Evolutionary conservation across 2,329 filamentous ascomycete genomes (phyloP), one percentile per base, ranked within the genome.

Genomic region (Venturia aucupariae): DNA sequence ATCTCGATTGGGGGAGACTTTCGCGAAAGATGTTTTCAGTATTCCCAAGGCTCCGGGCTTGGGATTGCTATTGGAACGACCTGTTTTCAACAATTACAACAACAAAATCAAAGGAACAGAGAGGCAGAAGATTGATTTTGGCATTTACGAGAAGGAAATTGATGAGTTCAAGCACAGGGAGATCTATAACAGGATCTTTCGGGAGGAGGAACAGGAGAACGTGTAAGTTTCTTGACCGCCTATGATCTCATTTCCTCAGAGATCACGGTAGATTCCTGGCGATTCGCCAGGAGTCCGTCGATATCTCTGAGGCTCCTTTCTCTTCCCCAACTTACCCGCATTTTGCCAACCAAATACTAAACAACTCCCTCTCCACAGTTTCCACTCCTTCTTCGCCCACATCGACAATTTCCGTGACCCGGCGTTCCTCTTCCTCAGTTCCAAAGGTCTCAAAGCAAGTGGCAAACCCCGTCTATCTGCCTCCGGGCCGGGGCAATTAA

Each of bases 11-110:
- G 74, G 78, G 0, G 84, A 95, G 66, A 90, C 86, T 66, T 96
- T 96, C 74, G 84, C 84, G 1, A 74, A 81, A 6, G 82, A 85
- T 41, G 72, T 75, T 24, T 89, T 96, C 71, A 89, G 89, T 60
- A 96, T 99, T 64, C 94, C 94, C 64, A 97, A 97, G 77, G 94
- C 92, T 0, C 94, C 94, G 0, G 90, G 91, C 4, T 77, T 99
- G 42, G 94, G 94, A 0, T 78, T 99, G 54, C 79, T 97, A 64
- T 83, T 99, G 4, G 94, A 99, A 77, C 81, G 91, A 0, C 94
- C 94, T 1, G 90, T 97, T 0, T 99, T 99, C 73, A 88, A 93
- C 67, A 86, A 80, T 61, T 97, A 97, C 77, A 99, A 97, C 75
- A 82, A 82, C 64, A 86, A 88, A 68, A 86, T 89, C 0, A 80